Percentiles rank a stretch among this genome's conserved stretches.
Evolutionary conservation across 352 stramenopile genomes (phyloP).

Genomic region (Hyphochytrium catenoides): DNA sequence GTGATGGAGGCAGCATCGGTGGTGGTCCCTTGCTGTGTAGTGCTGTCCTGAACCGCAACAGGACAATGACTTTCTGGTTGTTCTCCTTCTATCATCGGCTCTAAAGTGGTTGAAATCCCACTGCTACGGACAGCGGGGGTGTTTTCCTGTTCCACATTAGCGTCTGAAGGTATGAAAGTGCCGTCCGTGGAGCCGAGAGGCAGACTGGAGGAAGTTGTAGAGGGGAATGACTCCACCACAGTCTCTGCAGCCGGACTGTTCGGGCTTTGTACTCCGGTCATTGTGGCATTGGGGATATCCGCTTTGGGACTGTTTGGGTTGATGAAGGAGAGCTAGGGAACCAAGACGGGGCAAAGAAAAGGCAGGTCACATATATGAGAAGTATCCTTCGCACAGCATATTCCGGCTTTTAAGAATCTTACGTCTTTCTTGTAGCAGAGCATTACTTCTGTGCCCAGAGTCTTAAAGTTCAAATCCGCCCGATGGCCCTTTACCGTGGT

Average conservation of each 20-base stretch:
- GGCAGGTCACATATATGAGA: neutral
- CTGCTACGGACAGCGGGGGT: neutral
- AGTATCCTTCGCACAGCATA: too few relatives aligned
- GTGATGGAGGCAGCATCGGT: slow-evolving; percentile 3
- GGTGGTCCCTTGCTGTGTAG: neutral
- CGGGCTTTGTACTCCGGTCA: slow-evolving; percentile 8
- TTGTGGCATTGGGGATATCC: slow-evolving; percentile 8
- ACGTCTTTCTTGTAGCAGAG: slow-evolving; percentile 57
- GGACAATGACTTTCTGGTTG: neutral
- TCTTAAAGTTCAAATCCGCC: slow-evolving; percentile 40
- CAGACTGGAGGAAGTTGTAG: neutral
- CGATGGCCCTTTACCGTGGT: slow-evolving; percentile 29
- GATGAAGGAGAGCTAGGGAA: slow-evolving; percentile 10
- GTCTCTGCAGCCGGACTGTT: too few relatives aligned
- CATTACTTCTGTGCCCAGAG: slow-evolving; percentile 37
- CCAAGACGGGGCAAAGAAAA: neutral
- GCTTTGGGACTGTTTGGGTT: slow-evolving; percentile 15
- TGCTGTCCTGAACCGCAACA: neutral
- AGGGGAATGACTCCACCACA: too few relatives aligned
- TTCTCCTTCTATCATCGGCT: neutral
- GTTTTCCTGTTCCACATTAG: neutral
- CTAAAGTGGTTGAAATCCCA: slow-evolving; percentile 1
- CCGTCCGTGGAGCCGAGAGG: neutral
- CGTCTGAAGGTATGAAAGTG: neutral
- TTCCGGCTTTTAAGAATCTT: too few relatives aligned